Evolutionary conservation across 768 basidiomycete species (phyloP).

Genomic region (Pleurotus pulmonarius): DNA sequence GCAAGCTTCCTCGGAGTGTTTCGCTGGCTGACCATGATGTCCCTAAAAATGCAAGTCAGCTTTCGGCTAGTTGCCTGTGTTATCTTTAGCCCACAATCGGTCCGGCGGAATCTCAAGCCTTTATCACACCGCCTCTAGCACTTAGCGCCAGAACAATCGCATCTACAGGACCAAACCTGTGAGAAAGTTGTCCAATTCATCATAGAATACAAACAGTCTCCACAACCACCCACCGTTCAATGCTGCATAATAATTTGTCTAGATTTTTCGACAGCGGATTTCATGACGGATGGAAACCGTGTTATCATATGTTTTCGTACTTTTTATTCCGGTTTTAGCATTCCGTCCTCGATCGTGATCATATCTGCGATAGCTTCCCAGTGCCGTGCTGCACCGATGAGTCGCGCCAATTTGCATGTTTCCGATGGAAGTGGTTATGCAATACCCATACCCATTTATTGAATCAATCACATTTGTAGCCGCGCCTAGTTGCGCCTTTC

Average conservation of each 20-base stretch:
- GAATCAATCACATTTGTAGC: not conserved
- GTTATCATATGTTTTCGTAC: not conserved
- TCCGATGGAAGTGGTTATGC: constrained; percentile 1
- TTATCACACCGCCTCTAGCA: not conserved
- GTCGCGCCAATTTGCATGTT: too few relatives aligned
- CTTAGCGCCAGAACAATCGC: not conserved
- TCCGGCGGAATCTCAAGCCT: constrained; percentile 2
- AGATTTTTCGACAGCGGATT: too few relatives aligned
- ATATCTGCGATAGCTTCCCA: not conserved
- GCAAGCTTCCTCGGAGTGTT: not conserved
- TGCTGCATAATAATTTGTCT: too few relatives aligned
- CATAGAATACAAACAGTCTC: too few relatives aligned
- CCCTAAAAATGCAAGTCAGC: not conserved
- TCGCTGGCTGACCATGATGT: not conserved
- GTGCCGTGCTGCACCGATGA: too few relatives aligned
- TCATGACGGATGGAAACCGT: not conserved
- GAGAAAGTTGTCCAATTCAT: too few relatives aligned
- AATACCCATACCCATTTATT: not conserved
- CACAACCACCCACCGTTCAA: too few relatives aligned
- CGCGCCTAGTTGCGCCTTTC: not conserved
- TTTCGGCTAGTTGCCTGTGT: not conserved
- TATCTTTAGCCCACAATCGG: constrained; percentile 5
- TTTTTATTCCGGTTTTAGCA: not conserved
- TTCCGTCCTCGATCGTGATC: not conserved
- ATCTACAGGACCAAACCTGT: not conserved